These are phyloP conservation scores for Lodderomyces metapsilosis DNA, from an alignment of 1,139 yeast species.

Conservation along the genomic window DNA sequence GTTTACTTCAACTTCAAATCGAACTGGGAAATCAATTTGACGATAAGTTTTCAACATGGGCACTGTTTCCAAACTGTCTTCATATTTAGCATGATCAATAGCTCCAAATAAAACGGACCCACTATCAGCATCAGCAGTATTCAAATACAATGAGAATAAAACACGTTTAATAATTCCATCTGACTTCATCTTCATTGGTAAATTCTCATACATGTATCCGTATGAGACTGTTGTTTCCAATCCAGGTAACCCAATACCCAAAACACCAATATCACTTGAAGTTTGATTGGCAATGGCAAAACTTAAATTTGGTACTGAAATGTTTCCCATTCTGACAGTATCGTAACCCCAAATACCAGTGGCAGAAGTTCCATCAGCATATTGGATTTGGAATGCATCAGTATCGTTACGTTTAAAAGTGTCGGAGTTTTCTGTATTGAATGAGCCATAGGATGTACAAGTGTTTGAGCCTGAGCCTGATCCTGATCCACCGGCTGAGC, in stretches of 20 bases:
- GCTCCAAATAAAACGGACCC: conserved; percentile 33
- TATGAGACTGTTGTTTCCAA: conserved; percentile 38
- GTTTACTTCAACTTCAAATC: conserved; percentile 18
- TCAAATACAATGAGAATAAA: conserved; percentile 51
- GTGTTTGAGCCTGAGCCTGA: conserved; percentile 13
- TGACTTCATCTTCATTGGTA: conserved; percentile 28
- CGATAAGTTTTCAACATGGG: too few relatives aligned
- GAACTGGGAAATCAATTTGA: conserved; percentile 11
- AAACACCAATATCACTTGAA: conserved; percentile 44
- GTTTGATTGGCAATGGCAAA: conserved; percentile 51
- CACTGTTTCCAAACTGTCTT: conserved; percentile 20
- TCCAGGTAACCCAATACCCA: conserved; percentile 57
- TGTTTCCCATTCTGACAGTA: conserved; percentile 36
- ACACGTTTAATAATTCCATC: conserved; percentile 48
- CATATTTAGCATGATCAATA: conserved; percentile 26
- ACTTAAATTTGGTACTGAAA: conserved; percentile 45
- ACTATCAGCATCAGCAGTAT: conserved; percentile 23
- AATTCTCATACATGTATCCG: conserved; percentile 27
- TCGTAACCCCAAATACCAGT: conserved; percentile 59
- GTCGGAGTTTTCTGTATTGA: conserved; percentile 32
- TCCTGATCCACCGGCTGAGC: conserved; percentile 9
- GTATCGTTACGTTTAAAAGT: conserved; percentile 32
- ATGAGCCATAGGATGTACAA: conserved; percentile 42
- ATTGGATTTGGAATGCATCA: conserved; percentile 45
- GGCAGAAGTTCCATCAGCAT: conserved; percentile 65